Base-by-base conservation (phyloP, 345 rosid species). In the Murraya koenigii region DNA sequence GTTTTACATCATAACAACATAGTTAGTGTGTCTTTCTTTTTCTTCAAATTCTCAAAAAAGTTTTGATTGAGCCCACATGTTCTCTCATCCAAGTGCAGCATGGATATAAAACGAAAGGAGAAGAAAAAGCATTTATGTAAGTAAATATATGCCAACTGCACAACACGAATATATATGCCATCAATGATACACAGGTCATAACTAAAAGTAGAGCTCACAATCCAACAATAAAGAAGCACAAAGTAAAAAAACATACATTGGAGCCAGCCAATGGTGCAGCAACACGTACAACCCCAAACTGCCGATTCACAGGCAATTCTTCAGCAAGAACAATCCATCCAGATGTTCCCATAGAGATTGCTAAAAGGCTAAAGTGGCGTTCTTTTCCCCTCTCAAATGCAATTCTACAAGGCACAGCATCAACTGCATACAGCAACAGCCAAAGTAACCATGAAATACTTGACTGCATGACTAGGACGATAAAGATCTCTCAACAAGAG, bases 371-470 rank as follows among this genome's bases (percentile, higher is more conserved):
- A 86, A 96, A 90, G 70, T 84, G 88, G 1, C 97, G 98, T 69
- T 93, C 99, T 83, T 88, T 94, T 63, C 94, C 97, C 89, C 92
- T 91, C 84, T 94, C 98, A 77, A 97, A 97, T 78, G 98, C 95
- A 82, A 94, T 91, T 85, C 96, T 84, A 83, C 99, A 94, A 36
- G 94, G 91, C 82, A 97, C 83, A 20, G 96, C 90, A 88, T 88
- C 94, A 84, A 86, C 99, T 97, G 92, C 91, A 87, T 75, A 86
- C 30, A 39, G 74, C 66, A 72, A 69, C 47, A 73, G 84, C 33
- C 81, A 75, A 79, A 78, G 76, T 62, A 74, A 72, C 44, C 25
- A 66, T 49, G 80, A 76, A 75, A 64, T 28, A 20, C 60, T 69
- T 60, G 61, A 66, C 67, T 19, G 38, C 49, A 69, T 49, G 62